These are phyloP conservation scores for Colletotrichum magnum DNA, from an alignment of 2,329 filamentous ascomycete species.

Conservation along the genomic window DNA sequence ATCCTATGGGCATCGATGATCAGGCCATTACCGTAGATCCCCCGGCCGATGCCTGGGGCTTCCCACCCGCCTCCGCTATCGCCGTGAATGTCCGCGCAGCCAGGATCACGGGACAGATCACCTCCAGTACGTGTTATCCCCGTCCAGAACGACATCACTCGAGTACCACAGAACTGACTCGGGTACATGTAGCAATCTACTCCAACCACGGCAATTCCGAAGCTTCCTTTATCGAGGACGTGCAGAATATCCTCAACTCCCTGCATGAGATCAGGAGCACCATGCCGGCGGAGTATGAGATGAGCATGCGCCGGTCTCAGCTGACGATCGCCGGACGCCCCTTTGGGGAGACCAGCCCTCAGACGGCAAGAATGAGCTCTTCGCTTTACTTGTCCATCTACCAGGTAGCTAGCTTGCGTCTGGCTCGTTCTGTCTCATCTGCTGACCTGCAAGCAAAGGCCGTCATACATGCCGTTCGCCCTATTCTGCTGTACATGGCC, in stretches of 20 bases:
- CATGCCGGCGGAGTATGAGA: constrained; percentile 27
- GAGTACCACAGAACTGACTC: no score
- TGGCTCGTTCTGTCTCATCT: no score
- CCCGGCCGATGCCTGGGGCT: constrained; percentile 20
- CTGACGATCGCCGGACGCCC: constrained; percentile 17
- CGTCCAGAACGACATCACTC: no score
- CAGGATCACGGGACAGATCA: constrained; percentile 30
- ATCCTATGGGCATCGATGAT: constrained; percentile 34
- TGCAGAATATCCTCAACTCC: constrained; percentile 15
- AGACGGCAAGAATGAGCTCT: constrained; percentile 24
- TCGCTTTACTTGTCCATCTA: constrained; percentile 25
- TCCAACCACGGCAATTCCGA: constrained; percentile 10
- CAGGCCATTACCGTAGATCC: constrained; percentile 18
- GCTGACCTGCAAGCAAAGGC: constrained; percentile 7
- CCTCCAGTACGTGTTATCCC: constrained; percentile 6
- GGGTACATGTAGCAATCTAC: constrained; percentile 18
- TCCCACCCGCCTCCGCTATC: constrained; percentile 22
- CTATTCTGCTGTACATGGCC: constrained; percentile 33
- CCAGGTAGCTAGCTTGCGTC: not conserved
- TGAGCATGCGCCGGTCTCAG: constrained; percentile 19
- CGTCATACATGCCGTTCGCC: constrained; percentile 31
- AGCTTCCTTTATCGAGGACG: constrained; percentile 15
- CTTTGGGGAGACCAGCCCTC: constrained; percentile 2
- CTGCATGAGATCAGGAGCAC: constrained; percentile 28
- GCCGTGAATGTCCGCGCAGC: constrained; percentile 27